Evolutionary conservation across 1,284 basidiomycete genomes (phyloP), one percentile per base, ranked within the genome.

Genomic region (Rhodotorula mucilaginosa): DNA sequence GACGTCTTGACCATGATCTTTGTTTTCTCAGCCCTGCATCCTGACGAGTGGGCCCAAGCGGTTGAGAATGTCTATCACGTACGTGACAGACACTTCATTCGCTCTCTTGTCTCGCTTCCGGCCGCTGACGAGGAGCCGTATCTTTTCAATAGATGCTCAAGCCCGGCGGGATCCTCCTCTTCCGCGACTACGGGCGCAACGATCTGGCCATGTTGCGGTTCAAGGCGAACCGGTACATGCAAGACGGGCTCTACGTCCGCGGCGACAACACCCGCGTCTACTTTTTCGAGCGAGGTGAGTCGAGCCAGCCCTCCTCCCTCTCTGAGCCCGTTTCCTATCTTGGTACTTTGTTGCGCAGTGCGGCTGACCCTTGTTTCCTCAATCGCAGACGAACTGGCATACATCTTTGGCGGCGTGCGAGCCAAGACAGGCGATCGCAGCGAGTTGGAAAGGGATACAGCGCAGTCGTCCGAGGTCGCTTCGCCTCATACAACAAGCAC

Each of bases 221-320:
- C 85, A 96, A 93, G 81, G 86, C 87, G 26, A 88, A 90, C 3
- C 85, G 97, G 46, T 85, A 69, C 34, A 79, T 99, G 74, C 85
- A 99, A 21, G 90, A 92, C 54, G 93, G 95, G 96, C 80, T 91
- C 74, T 97, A 97, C 79, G 89, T 95, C 63, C 87, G 96, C 61
- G 96, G 96, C 1, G 96, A 99, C 81, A 96, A 95, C 75, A 99
- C 96, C 0, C 85, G 97, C 49, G 95, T 97, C 0, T 97, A 97
- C 81, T 97, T 97, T 81, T 97, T 97, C 78, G 90, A 91, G 73
- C 81, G 90, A 26, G 91, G 92, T 90, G 74, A 59, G 85, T 79
- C 1, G 15, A 26, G 46, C 31, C n/a, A 39, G 8, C 29, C n/a
- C 18, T 54, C 8, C 3, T 1, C 21, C 0, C 0, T 34, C 34